Evolutionary conservation across 352 stramenopile genomes (phyloP).

Genomic region (Sclerospora graminicola): DNA sequence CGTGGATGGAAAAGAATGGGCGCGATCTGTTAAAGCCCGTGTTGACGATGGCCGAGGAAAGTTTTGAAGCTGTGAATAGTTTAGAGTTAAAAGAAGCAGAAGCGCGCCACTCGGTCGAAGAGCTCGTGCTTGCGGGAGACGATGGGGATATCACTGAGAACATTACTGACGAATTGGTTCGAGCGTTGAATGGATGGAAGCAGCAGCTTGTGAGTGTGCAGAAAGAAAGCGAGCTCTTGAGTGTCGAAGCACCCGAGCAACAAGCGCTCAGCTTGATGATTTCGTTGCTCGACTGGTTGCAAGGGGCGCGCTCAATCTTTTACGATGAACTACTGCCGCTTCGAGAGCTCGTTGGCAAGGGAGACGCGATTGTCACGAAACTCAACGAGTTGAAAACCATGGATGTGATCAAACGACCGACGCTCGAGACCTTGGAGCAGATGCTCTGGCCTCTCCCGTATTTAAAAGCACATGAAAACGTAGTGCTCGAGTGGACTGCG

Average conservation of each 20-base stretch:
- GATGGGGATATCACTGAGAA: constrained; percentile 16
- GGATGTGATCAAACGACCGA: constrained; percentile 17
- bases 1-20: constrained; percentile 19
- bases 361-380: constrained; percentile 24
- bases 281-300: constrained; percentile 66
- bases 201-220: constrained; percentile 44
- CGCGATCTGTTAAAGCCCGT: constrained; percentile 44
- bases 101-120: constrained; percentile 39
- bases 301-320: constrained; percentile 65
- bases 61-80: constrained; percentile 41
- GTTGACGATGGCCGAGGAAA: constrained; percentile 53
- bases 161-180: constrained; percentile 58
- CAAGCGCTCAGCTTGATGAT: constrained; percentile 35
- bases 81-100: constrained; percentile 66
- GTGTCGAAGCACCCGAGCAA: constrained; percentile 50
- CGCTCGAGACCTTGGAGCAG: constrained; percentile 29
- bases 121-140: constrained; percentile 34
- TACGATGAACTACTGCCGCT: constrained; percentile 67
- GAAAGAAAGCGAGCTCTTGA: constrained; percentile 60
- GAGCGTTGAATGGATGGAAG: constrained; percentile 57
- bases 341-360: constrained; percentile 45
- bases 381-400: constrained; percentile 17
- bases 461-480: constrained; percentile 46
- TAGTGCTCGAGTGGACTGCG: constrained; percentile 53
- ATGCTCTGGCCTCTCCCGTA: constrained; percentile 73